A percentile compares a stretch with the other conserved stretches of the same genome.
Evolutionary conservation across 75 land plant genomes (phyloP).

Genomic region (Pinus albicaulis): DNA sequence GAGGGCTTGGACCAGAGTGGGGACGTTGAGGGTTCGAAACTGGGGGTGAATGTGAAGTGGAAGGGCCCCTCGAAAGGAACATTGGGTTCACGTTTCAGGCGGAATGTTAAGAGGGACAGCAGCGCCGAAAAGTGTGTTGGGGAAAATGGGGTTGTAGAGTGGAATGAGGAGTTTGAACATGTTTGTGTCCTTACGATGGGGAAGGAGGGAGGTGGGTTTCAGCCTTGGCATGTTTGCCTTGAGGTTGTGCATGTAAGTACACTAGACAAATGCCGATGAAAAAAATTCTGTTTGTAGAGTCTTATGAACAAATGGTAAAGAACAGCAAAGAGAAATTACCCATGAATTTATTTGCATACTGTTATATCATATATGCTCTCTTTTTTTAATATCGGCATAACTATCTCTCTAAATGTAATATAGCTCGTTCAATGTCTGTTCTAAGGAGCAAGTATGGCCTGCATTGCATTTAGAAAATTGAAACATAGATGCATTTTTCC

Average conservation of each 20-base stretch:
- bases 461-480: no score
- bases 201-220: constrained; percentile 27
- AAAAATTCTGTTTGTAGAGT: no score
- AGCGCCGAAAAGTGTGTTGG: constrained; percentile 40
- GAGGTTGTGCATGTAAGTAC: constrained; percentile 64
- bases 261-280: neutral
- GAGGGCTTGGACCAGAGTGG: constrained; percentile 34
- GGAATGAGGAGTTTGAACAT: constrained; percentile 70
- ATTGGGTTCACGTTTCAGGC: constrained; percentile 45
- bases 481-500: no score
- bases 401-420: no score
- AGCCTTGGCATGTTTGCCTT: constrained; percentile 79
- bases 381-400: no score
- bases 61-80: constrained; percentile 50
- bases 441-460: no score
- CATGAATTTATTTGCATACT: no score
- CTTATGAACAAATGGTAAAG: no score
- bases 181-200: constrained; percentile 39
- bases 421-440: no score
- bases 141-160: constrained; percentile 44
- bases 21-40: constrained; percentile 14
- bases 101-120: constrained; percentile 52
- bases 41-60: constrained; percentile 84
- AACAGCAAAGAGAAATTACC: no score
- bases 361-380: no score